Evolutionary conservation across 371 early-diverging fungal species (phyloP).

Genomic region (Mucor velutinosus): DNA sequence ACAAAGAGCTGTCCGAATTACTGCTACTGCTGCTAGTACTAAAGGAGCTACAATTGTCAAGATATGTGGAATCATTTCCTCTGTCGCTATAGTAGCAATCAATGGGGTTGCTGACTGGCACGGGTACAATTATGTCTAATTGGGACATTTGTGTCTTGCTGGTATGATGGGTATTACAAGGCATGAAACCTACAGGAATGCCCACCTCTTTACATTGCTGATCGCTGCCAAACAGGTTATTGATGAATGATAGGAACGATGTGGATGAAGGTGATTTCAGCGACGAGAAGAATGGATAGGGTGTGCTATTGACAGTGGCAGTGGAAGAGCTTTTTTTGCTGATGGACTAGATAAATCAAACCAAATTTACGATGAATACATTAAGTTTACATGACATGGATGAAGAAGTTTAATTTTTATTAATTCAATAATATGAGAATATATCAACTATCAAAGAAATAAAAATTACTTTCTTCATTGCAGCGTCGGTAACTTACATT

Average conservation of each 20-base stretch:
- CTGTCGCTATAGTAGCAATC: conserved; percentile 15
- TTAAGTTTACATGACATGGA: neutral
- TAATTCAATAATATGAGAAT: neutral
- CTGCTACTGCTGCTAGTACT: conserved; percentile 18
- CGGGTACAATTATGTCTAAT: conserved; percentile 12
- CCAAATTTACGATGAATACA: neutral
- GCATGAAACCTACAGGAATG: conserved; percentile 28
- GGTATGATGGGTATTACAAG: conserved; percentile 4
- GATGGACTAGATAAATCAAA: neutral
- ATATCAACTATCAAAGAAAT: conserved; percentile 9
- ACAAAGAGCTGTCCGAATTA: conserved; percentile 5
- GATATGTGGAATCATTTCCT: neutral
- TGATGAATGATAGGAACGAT: conserved; percentile 21
- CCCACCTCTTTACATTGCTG: conserved; percentile 7
- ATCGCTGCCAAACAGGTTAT: conserved; percentile 5
- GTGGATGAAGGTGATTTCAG: conserved; percentile 7
- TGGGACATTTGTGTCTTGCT: conserved; percentile 16
- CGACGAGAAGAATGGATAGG: conserved; percentile 25
- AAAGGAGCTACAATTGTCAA: conserved; percentile 13
- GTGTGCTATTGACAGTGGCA: conserved; percentile 5
- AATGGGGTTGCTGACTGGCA: conserved; percentile 16
- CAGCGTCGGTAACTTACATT: conserved; percentile 11
- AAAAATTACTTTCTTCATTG: conserved; percentile 1
- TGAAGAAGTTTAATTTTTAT: conserved; percentile 2
- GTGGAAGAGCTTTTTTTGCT: neutral